Evolutionary conservation across 306 rosid genomes (phyloP).

Genomic region (Trifolium pratense): DNA sequence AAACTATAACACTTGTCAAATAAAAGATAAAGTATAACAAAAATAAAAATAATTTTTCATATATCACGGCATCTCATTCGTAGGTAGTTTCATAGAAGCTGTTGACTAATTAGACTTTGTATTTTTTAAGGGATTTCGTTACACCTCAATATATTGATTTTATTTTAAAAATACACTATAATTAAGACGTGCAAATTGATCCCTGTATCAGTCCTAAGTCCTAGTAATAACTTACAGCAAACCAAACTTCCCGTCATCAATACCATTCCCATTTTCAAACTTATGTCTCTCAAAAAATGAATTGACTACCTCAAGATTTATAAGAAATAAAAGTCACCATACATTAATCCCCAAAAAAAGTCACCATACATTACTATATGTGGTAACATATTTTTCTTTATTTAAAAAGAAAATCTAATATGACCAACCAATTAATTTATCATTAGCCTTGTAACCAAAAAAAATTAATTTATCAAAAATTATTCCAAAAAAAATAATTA

Average conservation of each 20-base stretch:
- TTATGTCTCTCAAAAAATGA: background rate
- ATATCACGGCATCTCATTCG: background rate
- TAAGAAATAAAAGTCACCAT: background rate
- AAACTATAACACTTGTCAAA: background rate
- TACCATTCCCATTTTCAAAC: slow-evolving; percentile 9
- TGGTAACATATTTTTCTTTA: no score
- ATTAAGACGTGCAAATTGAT: slow-evolving; percentile 34
- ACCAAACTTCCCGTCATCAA: background rate
- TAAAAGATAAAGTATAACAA: no score
- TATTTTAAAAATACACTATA: background rate
- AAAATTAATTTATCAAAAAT: no score
- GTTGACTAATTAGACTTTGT: background rate
- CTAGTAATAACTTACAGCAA: background rate
- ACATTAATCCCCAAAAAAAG: no score
- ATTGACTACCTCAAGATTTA: background rate
- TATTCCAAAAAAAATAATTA: no score
- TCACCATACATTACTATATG: background rate
- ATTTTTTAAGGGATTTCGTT: background rate
- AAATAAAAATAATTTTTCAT: no score
- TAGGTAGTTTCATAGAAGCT: background rate
- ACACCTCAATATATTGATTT: background rate
- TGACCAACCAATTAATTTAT: no score
- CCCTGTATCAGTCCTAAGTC: slow-evolving; percentile 9
- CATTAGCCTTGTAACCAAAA: no score
- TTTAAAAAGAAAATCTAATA: no score